Percentiles rank a stretch among this genome's conserved stretches.
phyloP scores from a whole-genome alignment of 768 basidiomycete species.

The Coprinellus micaceus region DNA sequence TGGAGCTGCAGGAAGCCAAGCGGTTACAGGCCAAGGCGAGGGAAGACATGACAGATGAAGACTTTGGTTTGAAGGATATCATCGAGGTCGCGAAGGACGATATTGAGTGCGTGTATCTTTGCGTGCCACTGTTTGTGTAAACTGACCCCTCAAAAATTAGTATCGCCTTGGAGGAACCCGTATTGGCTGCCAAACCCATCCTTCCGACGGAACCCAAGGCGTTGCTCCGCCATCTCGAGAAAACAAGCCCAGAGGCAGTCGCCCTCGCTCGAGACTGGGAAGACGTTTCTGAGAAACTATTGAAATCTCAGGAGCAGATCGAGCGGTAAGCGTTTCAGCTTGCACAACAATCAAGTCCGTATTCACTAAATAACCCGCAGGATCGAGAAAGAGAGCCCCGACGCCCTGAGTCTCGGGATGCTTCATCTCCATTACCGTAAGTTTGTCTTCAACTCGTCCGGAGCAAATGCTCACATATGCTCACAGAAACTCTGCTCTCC shows the following conservation, averaged over 20 bases:
- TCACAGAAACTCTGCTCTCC: constrained; percentile 79
- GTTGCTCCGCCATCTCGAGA: constrained; percentile 66
- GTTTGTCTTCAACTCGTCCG: constrained; percentile 25
- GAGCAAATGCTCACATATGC: background rate
- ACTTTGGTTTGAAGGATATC: constrained; percentile 77
- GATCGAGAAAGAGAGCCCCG: constrained; percentile 41
- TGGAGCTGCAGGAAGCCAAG: constrained; percentile 85
- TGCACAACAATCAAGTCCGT: background rate
- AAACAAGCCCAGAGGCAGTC: constrained; percentile 71
- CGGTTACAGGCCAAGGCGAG: constrained; percentile 73
- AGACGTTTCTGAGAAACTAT: constrained; percentile 54
- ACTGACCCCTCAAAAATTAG: background rate
- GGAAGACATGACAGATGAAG: constrained; percentile 68
- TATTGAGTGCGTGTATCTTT: constrained; percentile 28
- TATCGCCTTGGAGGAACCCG: constrained; percentile 38
- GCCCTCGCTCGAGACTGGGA: constrained; percentile 85
- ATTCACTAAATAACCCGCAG: constrained; percentile 31
- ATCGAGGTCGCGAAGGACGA: constrained; percentile 34
- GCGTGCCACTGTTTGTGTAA: background rate
- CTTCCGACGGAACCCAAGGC: constrained; percentile 56
- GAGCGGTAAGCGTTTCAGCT: constrained; percentile 40
- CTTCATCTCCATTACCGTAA: constrained; percentile 85
- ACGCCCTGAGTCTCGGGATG: constrained; percentile 63
- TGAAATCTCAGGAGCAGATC: constrained; percentile 51
- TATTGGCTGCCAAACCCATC: constrained; percentile 30